A percentile compares a stretch with the other conserved stretches of the same genome.
Evolutionary conservation across 108 stramenopile genomes (phyloP).

Genomic region (Cyclostephanos tholiformis): DNA sequence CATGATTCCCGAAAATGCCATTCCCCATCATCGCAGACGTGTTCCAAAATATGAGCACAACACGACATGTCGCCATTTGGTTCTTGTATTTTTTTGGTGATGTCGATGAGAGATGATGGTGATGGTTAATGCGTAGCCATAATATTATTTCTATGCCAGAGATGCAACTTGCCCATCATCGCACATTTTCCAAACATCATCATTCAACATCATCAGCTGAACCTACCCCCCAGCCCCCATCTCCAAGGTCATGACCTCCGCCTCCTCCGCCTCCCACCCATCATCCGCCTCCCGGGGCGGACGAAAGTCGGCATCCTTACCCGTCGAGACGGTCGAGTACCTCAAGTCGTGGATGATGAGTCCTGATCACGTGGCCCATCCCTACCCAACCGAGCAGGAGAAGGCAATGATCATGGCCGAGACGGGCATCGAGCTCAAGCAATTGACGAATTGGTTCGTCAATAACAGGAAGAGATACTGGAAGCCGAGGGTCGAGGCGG

Average conservation of each 20-base stretch:
- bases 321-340: constrained; percentile 85
- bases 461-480: constrained; percentile 91
- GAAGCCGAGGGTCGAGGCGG: constrained; percentile 85
- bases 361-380: constrained; percentile 90
- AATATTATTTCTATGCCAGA: no score
- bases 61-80: no score
- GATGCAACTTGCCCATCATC: no score
- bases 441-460: constrained; percentile 93
- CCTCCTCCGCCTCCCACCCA: background rate
- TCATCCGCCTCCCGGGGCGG: background rate
- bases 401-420: constrained; percentile 87
- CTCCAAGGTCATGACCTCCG: background rate
- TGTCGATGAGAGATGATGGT: no score
- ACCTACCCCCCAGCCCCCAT: no score
- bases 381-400: constrained; percentile 93
- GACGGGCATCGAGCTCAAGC: constrained; percentile 90
- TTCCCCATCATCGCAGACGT: no score
- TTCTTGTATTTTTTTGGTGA: no score
- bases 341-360: constrained; percentile 92
- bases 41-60: no score
- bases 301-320: constrained; percentile 68
- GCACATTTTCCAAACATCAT: no score
- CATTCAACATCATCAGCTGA: no score
- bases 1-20: no score
- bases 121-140: no score